Evolutionary conservation across 495 filamentous ascomycete genomes (phyloP).

Genomic region (Penicillium verhagenii): DNA sequence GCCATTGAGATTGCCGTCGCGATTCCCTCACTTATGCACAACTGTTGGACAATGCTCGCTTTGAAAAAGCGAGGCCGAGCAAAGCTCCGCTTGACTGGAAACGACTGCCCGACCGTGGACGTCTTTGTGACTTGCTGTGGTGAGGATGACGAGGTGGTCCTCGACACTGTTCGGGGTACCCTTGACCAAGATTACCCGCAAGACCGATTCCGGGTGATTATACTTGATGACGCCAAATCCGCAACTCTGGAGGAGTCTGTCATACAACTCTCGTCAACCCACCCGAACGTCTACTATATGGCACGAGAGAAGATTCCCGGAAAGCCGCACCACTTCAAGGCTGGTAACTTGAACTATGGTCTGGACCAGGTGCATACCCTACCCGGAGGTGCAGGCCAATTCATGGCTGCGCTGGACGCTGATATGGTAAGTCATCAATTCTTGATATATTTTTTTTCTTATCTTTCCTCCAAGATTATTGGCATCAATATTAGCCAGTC

Average conservation of each 20-base stretch:
- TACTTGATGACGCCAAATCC: constrained; percentile 51
- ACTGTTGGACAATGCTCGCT: constrained; percentile 43
- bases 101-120: constrained; percentile 49
- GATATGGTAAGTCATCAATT: constrained; percentile 44
- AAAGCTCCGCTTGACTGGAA: constrained; percentile 41
- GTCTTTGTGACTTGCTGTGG: constrained; percentile 51
- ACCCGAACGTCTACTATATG: constrained; percentile 48
- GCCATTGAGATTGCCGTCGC: constrained; percentile 37
- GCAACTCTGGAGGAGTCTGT: constrained; percentile 31
- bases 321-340: constrained; percentile 54
- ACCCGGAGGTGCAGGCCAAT: constrained; percentile 43
- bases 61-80: constrained; percentile 39
- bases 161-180: constrained; percentile 52
- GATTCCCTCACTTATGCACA: constrained; percentile 43
- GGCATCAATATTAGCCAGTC: not conserved
- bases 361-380: constrained; percentile 35
- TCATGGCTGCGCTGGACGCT: constrained; percentile 52
- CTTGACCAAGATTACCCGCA: constrained; percentile 48
- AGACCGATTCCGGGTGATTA: constrained; percentile 47
- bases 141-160: constrained; percentile 52
- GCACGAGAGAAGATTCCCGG: constrained; percentile 46
- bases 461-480: not conserved
- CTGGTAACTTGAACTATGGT: constrained; percentile 54
- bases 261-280: constrained; percentile 22
- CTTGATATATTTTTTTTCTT: too few species aligned